Evolutionary conservation across 176 grass and related monocot species (phyloP), one percentile per base, ranked within the genome.

Genomic region (Poa annua): DNA sequence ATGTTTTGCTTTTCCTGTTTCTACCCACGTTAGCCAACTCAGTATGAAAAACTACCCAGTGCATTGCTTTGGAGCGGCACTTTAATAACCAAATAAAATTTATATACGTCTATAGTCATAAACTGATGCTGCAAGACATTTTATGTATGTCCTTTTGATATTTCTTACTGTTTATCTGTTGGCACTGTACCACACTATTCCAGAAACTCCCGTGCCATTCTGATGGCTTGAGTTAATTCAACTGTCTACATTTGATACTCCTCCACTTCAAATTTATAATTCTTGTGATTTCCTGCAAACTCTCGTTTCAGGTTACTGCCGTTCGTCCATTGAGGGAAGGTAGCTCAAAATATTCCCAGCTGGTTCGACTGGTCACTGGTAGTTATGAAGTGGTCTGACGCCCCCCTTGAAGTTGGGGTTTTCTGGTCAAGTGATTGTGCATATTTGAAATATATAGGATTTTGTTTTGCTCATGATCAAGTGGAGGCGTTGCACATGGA

Each of bases 361-460:
- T 86, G 83, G 84, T 79, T 93, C 88, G 61, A 77, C 85, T 96
- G 88, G 80, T 89, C 57, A 88, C 91, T 39, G 78, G 6, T 47
- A 85, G 75, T 65, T 96, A 91, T 78, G 61, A 89, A 52, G 88
- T 96, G 26, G 35, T 93, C 71, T 96, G 86, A 88, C 25, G 72
- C 35, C 7, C 54, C 57, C 71, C 51, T 19, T 75, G 53, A 74
- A 67, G 79, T 20, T 52, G 3, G 3, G 20, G 59, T 44, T 86
- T 55, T 78, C 57, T 64, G 26, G 38, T 78, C 11, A 42, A 33
- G 34, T 56, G 72, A 73, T 36, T 45, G 20, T 9, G 1, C 56
- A 16, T 14, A 11, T 20, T 35, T 55, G 49, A 24, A 56, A 66
- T 56, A 65, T 21, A 83, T 47, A 44, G 9, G 42, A 44, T 44